phyloP scores from a whole-genome alignment of 192 early-diverging fungal genomes.

The Phycomyces nitens region DNA sequence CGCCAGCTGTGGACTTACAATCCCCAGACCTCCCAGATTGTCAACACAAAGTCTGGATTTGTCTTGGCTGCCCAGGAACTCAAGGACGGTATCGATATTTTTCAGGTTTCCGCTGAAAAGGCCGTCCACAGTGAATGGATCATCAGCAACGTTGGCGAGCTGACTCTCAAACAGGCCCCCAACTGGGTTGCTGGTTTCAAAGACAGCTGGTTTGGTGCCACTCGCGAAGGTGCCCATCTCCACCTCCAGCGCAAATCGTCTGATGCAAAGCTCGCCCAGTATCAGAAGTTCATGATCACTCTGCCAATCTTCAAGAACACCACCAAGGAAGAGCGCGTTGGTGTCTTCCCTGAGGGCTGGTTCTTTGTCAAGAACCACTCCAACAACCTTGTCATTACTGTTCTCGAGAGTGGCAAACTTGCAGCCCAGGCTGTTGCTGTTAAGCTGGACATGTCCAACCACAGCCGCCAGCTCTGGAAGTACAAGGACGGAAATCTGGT shows the following conservation, averaged over 20 bases:
- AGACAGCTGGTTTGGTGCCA: conserved; percentile 28
- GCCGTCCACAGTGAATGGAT: conserved; percentile 11
- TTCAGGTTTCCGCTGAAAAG: conserved; percentile 4
- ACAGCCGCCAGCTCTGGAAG: conserved; percentile 38
- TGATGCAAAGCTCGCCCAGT: background rate
- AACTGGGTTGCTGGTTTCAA: conserved; percentile 17
- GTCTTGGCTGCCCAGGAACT: conserved; percentile 19
- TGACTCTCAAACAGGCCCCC: conserved; percentile 12
- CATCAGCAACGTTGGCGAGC: conserved; percentile 2
- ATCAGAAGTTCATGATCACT: conserved; percentile 14
- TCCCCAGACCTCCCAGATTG: background rate
- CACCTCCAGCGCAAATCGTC: conserved; percentile 10
- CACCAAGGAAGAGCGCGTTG: background rate
- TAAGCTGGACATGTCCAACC: conserved; percentile 14
- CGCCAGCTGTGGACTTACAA: conserved; percentile 28
- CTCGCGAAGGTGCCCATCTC: conserved; percentile 18
- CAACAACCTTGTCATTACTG: conserved; percentile 24
- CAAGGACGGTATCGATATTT: conserved; percentile 11
- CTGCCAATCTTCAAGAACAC: conserved; percentile 29
- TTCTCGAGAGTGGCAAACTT: conserved; percentile 21
- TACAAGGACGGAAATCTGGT: conserved; percentile 34
- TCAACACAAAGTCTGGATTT: conserved; percentile 24
- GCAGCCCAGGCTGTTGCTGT: conserved; percentile 19
- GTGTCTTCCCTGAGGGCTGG: conserved; percentile 33
- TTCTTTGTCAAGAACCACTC: conserved; percentile 38